Conservation (phyloP, 768 basidiomycete species). For the Termitomyces eurrhizus region DNA sequence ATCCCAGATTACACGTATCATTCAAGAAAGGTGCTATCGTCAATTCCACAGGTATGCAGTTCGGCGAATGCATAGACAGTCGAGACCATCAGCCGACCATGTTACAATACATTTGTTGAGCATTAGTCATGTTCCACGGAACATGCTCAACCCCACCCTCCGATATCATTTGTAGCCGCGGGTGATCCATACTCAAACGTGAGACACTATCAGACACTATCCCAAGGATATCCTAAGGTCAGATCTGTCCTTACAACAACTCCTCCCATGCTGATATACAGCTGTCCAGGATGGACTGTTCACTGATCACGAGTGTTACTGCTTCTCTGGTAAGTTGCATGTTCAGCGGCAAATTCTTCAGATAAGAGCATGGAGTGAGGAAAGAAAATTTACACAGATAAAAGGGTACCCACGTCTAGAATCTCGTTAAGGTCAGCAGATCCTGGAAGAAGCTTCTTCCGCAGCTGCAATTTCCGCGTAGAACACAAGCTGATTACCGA, state of each 20-base stretch:
- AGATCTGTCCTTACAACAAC: not conserved
- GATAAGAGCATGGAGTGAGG: constrained; percentile 2
- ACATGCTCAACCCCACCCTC: not conserved
- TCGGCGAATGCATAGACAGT: not conserved
- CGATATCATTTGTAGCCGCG: not conserved
- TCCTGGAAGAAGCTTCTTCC: constrained; percentile 18
- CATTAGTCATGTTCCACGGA: not conserved
- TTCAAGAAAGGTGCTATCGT: not conserved
- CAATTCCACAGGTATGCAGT: not conserved
- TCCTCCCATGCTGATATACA: constrained; percentile 42
- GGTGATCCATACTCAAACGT: not conserved
- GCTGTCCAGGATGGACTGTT: constrained; percentile 50
- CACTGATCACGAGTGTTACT: constrained; percentile 42
- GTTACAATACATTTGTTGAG: not conserved
- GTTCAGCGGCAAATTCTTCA: constrained; percentile 33
- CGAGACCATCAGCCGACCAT: not conserved
- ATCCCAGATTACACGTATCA: not conserved
- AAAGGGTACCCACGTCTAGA: constrained; percentile 29
- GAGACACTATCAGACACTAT: too few species aligned
- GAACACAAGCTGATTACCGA: constrained; percentile 28
- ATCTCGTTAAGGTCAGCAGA: constrained; percentile 29
- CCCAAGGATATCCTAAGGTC: not conserved
- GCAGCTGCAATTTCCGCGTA: constrained; percentile 25
- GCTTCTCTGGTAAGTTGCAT: constrained; percentile 41
- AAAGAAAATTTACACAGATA: constrained; percentile 1